Base-by-base conservation (phyloP, 495 filamentous ascomycete genomes). In the Wilcoxina mikolae region DNA sequence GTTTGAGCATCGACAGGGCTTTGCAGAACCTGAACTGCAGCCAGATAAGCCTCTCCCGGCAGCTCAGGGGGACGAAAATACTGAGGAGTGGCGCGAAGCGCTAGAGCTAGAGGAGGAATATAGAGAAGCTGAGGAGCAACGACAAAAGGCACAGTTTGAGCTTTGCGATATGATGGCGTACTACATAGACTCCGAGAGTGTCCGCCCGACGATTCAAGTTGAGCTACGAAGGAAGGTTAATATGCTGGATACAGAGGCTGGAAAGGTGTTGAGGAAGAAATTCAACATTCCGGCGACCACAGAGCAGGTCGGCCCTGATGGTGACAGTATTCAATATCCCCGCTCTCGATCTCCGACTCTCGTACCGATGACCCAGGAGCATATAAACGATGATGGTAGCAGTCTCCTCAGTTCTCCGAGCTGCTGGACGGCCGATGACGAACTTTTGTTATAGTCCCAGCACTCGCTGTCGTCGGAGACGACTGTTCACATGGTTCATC, bases 311-410 rank as follows among this genome's bases (percentile, higher is more conserved):
- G 49, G 39, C 20, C 15, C 18, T 39, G 31, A 52, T 35, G 49
- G 49, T 52, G 25, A 52, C 27, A 49, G 24, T 20, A 20, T 20
- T 18, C 39, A n/a, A n/a, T n/a, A n/a, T n/a, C n/a, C n/a, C n/a
- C n/a, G n/a, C n/a, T n/a, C n/a, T n/a, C n/a, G n/a, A n/a, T n/a
- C n/a, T n/a, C n/a, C n/a, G n/a, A n/a, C n/a, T n/a, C n/a, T n/a
- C n/a, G n/a, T 49, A 27, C 46, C 46, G 15, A 9, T 25, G 7
- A 49, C 46, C 12, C 46, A 11, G 31, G 23, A 18, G 4, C 9
- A 52, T 38, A 28, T 38, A 15, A 31, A 52, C 20, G 22, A 23
- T 39, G 31, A 52, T 35, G 49, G 49, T 52, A 41, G 39, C 27
- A 49, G 24, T 20, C 5, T 20, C 39, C 39, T 18, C 9, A 20